phyloP scores from a whole-genome alignment of 1,139 yeast species.

The Lodderomyces pseudojiufengensis region DNA sequence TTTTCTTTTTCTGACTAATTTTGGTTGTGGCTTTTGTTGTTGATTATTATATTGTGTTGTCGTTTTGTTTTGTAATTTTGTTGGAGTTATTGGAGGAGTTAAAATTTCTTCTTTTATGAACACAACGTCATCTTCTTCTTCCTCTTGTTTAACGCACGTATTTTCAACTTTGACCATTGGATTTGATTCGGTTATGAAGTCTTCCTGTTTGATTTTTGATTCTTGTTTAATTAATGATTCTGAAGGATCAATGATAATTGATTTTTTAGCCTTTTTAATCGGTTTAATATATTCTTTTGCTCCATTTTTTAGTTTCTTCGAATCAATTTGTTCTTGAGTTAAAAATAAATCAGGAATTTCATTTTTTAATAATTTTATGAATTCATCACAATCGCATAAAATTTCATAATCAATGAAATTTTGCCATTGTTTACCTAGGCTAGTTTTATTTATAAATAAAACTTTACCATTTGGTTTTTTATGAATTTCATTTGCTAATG shows the following conservation, averaged over 20 bases:
- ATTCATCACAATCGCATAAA: slow-evolving; percentile 75
- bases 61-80: slow-evolving; percentile 10
- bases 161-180: slow-evolving; percentile 10
- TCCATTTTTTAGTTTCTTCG: slow-evolving; percentile 34
- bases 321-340: slow-evolving; percentile 50
- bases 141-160: slow-evolving; percentile 4
- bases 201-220: slow-evolving; percentile 10
- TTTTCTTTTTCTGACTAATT: slow-evolving; percentile 17
- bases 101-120: slow-evolving; percentile 7
- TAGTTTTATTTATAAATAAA: slow-evolving; percentile 58
- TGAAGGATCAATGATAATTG: too few species aligned
- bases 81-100: slow-evolving; percentile 25
- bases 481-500: slow-evolving; percentile 56
- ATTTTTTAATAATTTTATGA: slow-evolving; percentile 53
- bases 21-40: slow-evolving; percentile 11
- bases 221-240: slow-evolving; percentile 3
- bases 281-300: slow-evolving; percentile 2
- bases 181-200: slow-evolving; percentile 5
- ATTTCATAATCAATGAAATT: slow-evolving; percentile 68
- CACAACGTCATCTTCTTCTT: slow-evolving; percentile 2
- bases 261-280: slow-evolving; percentile 10
- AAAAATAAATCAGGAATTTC: slow-evolving; percentile 58
- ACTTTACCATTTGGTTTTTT: slow-evolving; percentile 54
- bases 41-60: too few species aligned
- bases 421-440: slow-evolving; percentile 51